A percentile compares a stretch with the other conserved stretches of the same genome.
phyloP scores from a whole-genome alignment of 2,329 filamentous ascomycete species.

The Cordyceps militaris region DNA sequence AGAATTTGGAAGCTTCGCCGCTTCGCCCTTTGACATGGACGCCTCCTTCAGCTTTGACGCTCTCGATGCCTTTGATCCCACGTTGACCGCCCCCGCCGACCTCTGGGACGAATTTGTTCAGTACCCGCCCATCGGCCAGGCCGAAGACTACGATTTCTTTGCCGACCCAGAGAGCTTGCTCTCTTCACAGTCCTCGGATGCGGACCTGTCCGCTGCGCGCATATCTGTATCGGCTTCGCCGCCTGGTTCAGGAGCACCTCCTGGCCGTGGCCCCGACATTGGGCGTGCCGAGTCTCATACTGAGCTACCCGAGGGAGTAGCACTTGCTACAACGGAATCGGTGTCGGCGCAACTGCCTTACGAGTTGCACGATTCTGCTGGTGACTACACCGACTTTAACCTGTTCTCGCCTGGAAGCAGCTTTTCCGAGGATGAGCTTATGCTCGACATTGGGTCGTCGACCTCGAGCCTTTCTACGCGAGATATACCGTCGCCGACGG shows the following conservation, averaged over 20 bases:
- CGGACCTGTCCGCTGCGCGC: slow-evolving; percentile 10
- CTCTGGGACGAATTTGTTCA: slow-evolving; percentile 41
- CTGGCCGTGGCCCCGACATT: slow-evolving; percentile 11
- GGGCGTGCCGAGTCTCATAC: slow-evolving; percentile 8
- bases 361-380: slow-evolving; percentile 20
- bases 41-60: slow-evolving; percentile 12
- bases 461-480: slow-evolving; percentile 8
- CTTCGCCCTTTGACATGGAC: slow-evolving; percentile 17
- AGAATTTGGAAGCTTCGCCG: slow-evolving; percentile 1
- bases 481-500: slow-evolving; percentile 6
- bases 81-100: slow-evolving; percentile 20
- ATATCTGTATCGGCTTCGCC: slow-evolving; percentile 20
- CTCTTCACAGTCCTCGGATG: slow-evolving; percentile 30
- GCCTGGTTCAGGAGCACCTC: slow-evolving; percentile 4
- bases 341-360: slow-evolving; percentile 31
- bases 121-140: slow-evolving; percentile 30
- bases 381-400: slow-evolving; percentile 48
- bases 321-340: background rate
- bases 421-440: slow-evolving; percentile 42
- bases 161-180: slow-evolving; percentile 35
- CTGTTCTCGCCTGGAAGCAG: slow-evolving; percentile 45
- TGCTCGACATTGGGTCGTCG: slow-evolving; percentile 24
- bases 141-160: slow-evolving; percentile 40
- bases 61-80: slow-evolving; percentile 15
- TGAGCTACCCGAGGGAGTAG: slow-evolving; percentile 1